phyloP scores from a whole-genome alignment of 768 basidiomycete species.

The Tulasnella sp. region DNA sequence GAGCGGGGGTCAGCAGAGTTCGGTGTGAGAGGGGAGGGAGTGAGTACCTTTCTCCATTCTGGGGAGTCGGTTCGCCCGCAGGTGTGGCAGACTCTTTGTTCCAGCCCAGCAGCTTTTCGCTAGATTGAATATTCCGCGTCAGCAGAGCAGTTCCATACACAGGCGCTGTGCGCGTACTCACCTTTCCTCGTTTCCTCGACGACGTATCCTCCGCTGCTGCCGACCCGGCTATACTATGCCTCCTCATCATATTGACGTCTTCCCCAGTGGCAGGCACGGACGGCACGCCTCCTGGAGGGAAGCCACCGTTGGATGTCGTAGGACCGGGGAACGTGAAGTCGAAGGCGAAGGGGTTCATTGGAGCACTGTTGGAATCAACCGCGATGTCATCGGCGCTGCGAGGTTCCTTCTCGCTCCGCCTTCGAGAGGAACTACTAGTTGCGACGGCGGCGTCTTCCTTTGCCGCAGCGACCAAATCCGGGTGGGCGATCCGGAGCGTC shows the following conservation, averaged over 20 bases:
- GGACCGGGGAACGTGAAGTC: neutral
- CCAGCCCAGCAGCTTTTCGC: slow-evolving; percentile 32
- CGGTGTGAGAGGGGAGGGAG: neutral
- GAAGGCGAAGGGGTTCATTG: neutral
- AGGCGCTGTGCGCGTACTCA: neutral
- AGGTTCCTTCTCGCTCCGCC: neutral
- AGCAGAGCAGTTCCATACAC: neutral
- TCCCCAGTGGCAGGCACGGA: neutral
- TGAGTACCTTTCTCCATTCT: slow-evolving; percentile 80
- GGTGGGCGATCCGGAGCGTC: neutral
- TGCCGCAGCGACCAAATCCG: neutral
- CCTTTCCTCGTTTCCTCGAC: neutral
- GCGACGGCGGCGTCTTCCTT: neutral
- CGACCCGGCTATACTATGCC: neutral
- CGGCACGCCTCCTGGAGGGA: neutral
- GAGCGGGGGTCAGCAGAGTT: slow-evolving; percentile 13
- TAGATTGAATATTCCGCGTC: neutral
- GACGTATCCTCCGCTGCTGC: neutral
- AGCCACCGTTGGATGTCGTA: neutral
- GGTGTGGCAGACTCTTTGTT: slow-evolving; percentile 68
- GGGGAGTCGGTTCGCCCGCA: slow-evolving; percentile 95
- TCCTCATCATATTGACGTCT: neutral
- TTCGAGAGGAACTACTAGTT: neutral
- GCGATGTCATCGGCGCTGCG: neutral
- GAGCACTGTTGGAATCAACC: neutral